These are phyloP conservation scores for Talaromyces marneffei DNA, from an alignment of 2,329 filamentous ascomycete species.

Conservation along the genomic window DNA sequence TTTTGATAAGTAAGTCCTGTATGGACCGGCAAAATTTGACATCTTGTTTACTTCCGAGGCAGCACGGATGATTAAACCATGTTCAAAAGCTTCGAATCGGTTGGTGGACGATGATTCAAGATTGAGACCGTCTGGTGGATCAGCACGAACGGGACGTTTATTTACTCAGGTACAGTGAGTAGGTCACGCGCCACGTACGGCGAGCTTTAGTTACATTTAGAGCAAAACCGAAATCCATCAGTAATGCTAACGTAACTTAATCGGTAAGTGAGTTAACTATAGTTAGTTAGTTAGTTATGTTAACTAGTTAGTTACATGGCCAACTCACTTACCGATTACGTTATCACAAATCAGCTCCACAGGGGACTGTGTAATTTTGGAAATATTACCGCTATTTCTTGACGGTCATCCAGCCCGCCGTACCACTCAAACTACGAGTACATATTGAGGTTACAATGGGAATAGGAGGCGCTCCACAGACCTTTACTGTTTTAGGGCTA, in stretches of 20 bases:
- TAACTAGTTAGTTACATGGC: too few relatives aligned
- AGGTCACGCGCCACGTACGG: background rate
- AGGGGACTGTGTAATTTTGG: background rate
- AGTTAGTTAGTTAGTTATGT: too few relatives aligned
- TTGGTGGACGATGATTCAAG: background rate
- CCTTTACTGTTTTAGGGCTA: background rate
- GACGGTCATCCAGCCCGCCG: background rate
- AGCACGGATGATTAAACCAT: background rate
- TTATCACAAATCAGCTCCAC: background rate
- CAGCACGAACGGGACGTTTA: background rate
- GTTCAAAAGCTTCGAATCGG: background rate
- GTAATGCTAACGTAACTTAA: too few relatives aligned
- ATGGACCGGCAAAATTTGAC: background rate
- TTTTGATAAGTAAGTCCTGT: background rate
- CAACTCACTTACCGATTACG: too few relatives aligned
- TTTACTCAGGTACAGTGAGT: too few relatives aligned
- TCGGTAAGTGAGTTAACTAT: too few relatives aligned
- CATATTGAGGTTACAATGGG: slow-evolving; percentile 1
- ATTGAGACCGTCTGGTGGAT: background rate
- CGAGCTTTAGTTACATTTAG: background rate
- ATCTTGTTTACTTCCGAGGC: background rate
- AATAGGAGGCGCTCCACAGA: background rate
- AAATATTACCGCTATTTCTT: background rate
- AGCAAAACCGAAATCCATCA: background rate
- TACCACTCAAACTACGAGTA: background rate